These are phyloP conservation scores for Penicillium waksmanii DNA, from an alignment of 495 filamentous ascomycete genomes.

Conservation along the genomic window DNA sequence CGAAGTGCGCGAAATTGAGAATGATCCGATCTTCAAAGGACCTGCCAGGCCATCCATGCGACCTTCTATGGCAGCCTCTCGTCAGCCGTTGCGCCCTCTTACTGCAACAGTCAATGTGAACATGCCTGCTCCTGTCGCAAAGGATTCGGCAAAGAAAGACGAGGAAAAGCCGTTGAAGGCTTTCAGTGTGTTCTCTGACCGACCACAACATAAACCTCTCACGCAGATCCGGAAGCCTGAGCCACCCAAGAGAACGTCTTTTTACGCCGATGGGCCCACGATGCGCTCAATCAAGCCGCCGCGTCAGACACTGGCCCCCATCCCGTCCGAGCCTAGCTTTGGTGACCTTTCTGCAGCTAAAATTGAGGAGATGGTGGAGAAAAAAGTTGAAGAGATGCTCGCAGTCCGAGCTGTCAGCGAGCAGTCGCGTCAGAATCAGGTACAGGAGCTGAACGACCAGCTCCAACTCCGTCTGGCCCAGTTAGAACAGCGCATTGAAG, in stretches of 20 bases:
- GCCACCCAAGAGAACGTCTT: slow-evolving; percentile 39
- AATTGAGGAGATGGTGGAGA: slow-evolving; percentile 89
- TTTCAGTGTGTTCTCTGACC: slow-evolving; percentile 83
- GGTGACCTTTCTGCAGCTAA: slow-evolving; percentile 69
- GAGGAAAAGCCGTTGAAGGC: slow-evolving; percentile 76
- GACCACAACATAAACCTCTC: slow-evolving; percentile 49
- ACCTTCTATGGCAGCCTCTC: slow-evolving; percentile 50
- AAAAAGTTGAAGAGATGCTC: slow-evolving; percentile 86
- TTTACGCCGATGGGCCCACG: slow-evolving; percentile 37
- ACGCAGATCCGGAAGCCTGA: slow-evolving; percentile 47
- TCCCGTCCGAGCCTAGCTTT: slow-evolving; percentile 25
- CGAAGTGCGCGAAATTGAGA: slow-evolving; percentile 91
- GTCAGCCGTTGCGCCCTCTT: slow-evolving; percentile 79
- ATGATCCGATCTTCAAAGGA: slow-evolving; percentile 83
- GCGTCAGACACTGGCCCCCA: slow-evolving; percentile 34
- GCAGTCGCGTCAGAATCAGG: slow-evolving; percentile 50
- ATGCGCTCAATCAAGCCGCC: slow-evolving; percentile 35
- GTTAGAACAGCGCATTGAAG: slow-evolving; percentile 82
- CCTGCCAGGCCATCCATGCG: slow-evolving; percentile 55
- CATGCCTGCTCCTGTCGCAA: slow-evolving; percentile 49
- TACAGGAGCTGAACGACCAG: slow-evolving; percentile 68
- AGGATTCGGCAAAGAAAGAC: slow-evolving; percentile 52
- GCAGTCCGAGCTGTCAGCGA: slow-evolving; percentile 65
- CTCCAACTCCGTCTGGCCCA: slow-evolving; percentile 80
- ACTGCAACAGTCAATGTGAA: slow-evolving; percentile 63